phyloP scores from a whole-genome alignment of 1,284 basidiomycete species.

The Athelia psychrophila region DNA sequence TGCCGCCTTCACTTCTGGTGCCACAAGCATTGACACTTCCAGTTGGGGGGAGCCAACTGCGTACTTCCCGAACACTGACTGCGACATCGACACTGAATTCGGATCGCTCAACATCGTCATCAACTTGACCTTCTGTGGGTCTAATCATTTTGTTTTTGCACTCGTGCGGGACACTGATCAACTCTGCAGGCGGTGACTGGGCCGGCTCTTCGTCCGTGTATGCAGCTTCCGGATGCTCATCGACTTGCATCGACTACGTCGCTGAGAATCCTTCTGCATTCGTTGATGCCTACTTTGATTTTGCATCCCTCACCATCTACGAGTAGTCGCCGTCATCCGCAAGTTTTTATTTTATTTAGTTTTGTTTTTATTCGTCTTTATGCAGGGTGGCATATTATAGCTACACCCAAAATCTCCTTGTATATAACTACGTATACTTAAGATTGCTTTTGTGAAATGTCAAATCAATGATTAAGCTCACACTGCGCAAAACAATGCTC shows the following conservation, averaged over 20 bases:
- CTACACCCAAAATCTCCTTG: too few species aligned
- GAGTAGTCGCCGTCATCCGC: too few species aligned
- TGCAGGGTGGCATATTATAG: too few species aligned
- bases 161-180: background rate
- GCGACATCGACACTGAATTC: conserved; percentile 49
- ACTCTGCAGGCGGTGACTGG: background rate
- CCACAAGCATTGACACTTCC: conserved; percentile 38
- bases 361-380: too few species aligned
- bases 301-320: conserved; percentile 48
- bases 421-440: too few species aligned
- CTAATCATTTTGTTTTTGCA: background rate
- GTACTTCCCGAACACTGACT: conserved; percentile 52
- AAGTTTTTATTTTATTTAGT: too few species aligned
- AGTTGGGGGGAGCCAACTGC: conserved; percentile 56
- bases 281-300: conserved; percentile 64
- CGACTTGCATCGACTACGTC: conserved; percentile 38
- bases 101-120: conserved; percentile 60
- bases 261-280: conserved; percentile 66
- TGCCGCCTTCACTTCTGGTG: conserved; percentile 39
- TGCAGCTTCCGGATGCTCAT: background rate
- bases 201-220: background rate
- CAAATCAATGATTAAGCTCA: too few species aligned
- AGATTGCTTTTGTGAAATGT: too few species aligned
- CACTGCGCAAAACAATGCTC: too few species aligned
- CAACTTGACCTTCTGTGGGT: conserved; percentile 45